Percentiles rank a stretch among this genome's conserved stretches.
Conservation (phyloP, 139 green algal genomes). For the Volvox africanus region DNA sequence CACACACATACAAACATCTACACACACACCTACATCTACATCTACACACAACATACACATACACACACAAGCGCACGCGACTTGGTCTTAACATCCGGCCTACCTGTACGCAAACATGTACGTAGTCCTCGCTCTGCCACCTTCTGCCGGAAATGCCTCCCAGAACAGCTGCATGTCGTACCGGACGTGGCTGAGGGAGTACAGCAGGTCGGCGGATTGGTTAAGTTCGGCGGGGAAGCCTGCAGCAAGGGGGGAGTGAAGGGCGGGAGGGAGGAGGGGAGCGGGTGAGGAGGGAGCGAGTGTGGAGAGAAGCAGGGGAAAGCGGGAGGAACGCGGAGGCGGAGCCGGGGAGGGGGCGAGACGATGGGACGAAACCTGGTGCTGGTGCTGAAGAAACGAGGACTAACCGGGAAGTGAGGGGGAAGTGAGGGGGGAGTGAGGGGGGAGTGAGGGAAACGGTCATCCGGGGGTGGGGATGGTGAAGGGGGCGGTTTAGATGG, state of each 20-base stretch:
- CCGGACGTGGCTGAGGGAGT: slow-evolving; percentile 65
- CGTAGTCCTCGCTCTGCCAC: slow-evolving; percentile 78
- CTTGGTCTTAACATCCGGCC: too few relatives aligned
- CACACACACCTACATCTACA: too few relatives aligned
- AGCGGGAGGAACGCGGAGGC: not conserved
- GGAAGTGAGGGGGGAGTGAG: not conserved
- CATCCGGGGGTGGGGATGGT: too few relatives aligned
- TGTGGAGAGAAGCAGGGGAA: too few relatives aligned
- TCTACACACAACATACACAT: too few relatives aligned
- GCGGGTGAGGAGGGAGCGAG: not conserved
- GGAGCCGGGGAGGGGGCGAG: too few relatives aligned
- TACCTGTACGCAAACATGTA: slow-evolving; percentile 92
- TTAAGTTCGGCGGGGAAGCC: slow-evolving; percentile 66
- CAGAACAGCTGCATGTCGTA: slow-evolving; percentile 85
- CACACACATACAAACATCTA: too few relatives aligned
- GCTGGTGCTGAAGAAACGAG: not conserved
- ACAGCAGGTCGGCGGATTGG: slow-evolving; percentile 73
- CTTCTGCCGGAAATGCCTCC: slow-evolving; percentile 81
- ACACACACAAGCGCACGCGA: too few relatives aligned
- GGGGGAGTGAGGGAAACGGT: too few relatives aligned
- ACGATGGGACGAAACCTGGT: too few relatives aligned
- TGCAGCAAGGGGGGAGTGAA: slow-evolving; percentile 6
- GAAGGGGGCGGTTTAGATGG: too few relatives aligned
- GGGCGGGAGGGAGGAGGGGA: not conserved
- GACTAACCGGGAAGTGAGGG: not conserved